These are phyloP conservation scores for Hondaea fermentalgiana DNA, from an alignment of 108 stramenopile species.

Conservation along the genomic window DNA sequence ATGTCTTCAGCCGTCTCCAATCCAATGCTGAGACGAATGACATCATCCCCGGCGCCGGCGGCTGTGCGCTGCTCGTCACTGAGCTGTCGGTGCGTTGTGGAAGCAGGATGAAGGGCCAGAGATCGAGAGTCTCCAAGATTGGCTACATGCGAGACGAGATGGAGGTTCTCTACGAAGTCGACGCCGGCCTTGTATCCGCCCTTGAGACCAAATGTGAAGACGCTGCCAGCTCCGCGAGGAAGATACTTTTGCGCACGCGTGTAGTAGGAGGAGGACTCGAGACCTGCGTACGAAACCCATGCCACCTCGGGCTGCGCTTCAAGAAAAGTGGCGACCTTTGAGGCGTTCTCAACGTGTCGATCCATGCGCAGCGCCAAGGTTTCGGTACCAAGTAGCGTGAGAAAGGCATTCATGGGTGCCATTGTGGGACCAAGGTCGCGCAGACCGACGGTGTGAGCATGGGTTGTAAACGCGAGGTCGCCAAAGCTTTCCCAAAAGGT, in stretches of 20 bases:
- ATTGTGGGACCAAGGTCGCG: slow-evolving; percentile 8
- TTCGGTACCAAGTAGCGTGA: neutral
- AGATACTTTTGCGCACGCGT: neutral
- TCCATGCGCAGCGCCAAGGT: neutral
- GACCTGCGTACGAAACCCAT: neutral
- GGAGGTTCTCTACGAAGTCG: neutral
- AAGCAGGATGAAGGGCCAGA: slow-evolving; percentile 14
- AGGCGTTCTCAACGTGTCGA: neutral
- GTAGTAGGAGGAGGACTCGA: neutral
- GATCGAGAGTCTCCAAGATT: neutral
- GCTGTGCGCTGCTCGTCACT: neutral
- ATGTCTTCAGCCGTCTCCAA: neutral
- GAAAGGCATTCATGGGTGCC: slow-evolving; percentile 5
- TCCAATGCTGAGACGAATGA: slow-evolving; percentile 2
- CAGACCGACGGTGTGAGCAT: neutral
- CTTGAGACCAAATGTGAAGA: slow-evolving; percentile 22
- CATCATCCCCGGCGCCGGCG: slow-evolving; percentile 17
- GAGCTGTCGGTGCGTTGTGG: slow-evolving; percentile 15
- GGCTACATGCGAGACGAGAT: neutral
- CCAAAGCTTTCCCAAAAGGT: slow-evolving; percentile 3
- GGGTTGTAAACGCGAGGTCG: neutral
- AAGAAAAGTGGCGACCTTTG: neutral
- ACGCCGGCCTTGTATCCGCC: slow-evolving; percentile 13
- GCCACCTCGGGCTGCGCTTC: neutral
- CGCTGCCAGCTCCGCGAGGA: neutral